A percentile compares a stretch with the other conserved stretches of the same genome.
Conservation (phyloP, 148 eudicot genomes). For the Diospyros kaki region DNA sequence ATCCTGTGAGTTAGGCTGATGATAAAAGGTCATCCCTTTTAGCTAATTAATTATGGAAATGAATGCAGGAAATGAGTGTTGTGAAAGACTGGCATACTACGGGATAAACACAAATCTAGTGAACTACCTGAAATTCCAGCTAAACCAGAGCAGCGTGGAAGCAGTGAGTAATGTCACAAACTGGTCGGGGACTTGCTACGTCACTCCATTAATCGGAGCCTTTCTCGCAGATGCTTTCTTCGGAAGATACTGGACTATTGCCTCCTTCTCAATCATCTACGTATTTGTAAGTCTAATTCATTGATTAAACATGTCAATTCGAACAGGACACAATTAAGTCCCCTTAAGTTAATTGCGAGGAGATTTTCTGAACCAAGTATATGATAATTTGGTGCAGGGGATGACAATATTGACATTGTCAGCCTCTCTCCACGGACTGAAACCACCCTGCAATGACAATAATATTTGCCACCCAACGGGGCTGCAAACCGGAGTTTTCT, state of each 20-base stretch:
- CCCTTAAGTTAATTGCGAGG: too few relatives aligned
- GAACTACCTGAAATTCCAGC: slow-evolving; percentile 41
- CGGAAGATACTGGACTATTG: slow-evolving; percentile 78
- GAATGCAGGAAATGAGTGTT: slow-evolving; percentile 51
- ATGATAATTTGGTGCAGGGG: slow-evolving; percentile 9
- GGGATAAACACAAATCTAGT: slow-evolving; percentile 77
- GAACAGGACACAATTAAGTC: too few relatives aligned
- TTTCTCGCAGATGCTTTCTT: slow-evolving; percentile 67
- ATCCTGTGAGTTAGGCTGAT: too few relatives aligned
- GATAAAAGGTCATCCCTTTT: not conserved
- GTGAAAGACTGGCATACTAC: slow-evolving; percentile 80
- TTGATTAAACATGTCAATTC: not conserved
- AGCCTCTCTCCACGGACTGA: slow-evolving; percentile 20
- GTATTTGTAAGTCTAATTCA: slow-evolving; percentile 35
- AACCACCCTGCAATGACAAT: slow-evolving; percentile 11
- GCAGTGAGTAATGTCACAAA: slow-evolving; percentile 60
- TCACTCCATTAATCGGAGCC: slow-evolving; percentile 69
- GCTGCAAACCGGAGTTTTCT: slow-evolving; percentile 7
- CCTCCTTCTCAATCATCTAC: slow-evolving; percentile 53
- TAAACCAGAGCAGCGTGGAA: slow-evolving; percentile 40
- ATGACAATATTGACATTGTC: slow-evolving; percentile 20
- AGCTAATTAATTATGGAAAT: not conserved
- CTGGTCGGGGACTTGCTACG: slow-evolving; percentile 78
- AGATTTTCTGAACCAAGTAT: too few relatives aligned
- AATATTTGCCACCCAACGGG: slow-evolving; percentile 16